Evolutionary conservation across 1,284 basidiomycete genomes (phyloP), one percentile per base, ranked within the genome.

Genomic region (Heterobasidion occidentale): DNA sequence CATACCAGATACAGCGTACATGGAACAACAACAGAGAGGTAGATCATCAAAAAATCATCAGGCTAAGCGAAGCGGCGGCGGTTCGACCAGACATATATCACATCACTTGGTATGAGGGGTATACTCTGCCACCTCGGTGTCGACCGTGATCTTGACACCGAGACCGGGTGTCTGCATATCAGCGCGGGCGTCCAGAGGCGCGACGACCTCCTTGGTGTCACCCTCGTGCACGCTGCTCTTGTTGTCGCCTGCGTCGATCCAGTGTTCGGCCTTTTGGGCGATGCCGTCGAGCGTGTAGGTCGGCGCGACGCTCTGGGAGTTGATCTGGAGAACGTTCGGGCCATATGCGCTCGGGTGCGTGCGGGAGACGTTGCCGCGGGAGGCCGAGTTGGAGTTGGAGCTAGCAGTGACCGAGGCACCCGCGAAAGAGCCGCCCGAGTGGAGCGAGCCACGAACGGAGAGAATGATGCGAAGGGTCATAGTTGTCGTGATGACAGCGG

Each of bases 381-480:
- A 61, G 68, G 69, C 51, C 59, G 63, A 56, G 50, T 51, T 51
- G 35, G 35, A n/a, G 33, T 36, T 38, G 60, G 65, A 61, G 36
- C 64, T 64, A 38, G 62, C 59, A 34, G 65, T 65, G 54, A 69
- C 70, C 17, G 73, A 68, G 34, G 74, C 58, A 49, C 70, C 74
- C 35, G 83, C 77, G 67, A 88, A 90, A 38, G 77, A 74, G 17
- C 88, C 88, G 45, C 89, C 88, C 36, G 78, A 68, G 27, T 72
- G 75, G 65, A 91, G 86, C 12, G 80, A 71, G 44, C 88, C 88
- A 55, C 86, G 84, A 54, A 91, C 84, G 60, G 80, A 79, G 62
- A 92, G 84, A 61, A 92, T 77, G 73, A 92, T 90, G 62, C 89
- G 88, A 64, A 91, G 82, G 33, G 84, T 81, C 89, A 91, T 91